Percentiles rank a stretch among this genome's conserved stretches.
Conservation (phyloP, 148 eudicot species). For the Fagopyrum esculentum region DNA sequence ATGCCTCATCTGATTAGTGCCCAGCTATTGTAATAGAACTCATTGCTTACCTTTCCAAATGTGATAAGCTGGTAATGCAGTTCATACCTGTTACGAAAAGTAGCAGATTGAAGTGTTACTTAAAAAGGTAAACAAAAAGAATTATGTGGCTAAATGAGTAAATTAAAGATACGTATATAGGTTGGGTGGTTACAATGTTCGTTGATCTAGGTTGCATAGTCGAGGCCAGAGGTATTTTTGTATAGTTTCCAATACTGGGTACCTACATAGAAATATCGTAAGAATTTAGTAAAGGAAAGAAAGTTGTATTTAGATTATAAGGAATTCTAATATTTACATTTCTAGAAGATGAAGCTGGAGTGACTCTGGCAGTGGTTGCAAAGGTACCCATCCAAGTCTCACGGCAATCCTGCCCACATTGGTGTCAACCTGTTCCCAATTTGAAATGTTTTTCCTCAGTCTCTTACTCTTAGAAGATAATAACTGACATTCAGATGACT, state of each 20-base stretch:
- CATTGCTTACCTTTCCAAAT: slow-evolving; percentile 57
- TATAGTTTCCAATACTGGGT: slow-evolving; percentile 54
- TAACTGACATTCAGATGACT: background rate
- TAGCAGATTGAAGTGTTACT: slow-evolving; percentile 13
- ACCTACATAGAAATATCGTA: slow-evolving; percentile 26
- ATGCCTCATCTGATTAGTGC: no score
- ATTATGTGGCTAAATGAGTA: background rate
- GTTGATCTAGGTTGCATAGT: slow-evolving; percentile 63
- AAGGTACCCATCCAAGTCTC: slow-evolving; percentile 88
- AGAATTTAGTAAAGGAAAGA: slow-evolving; percentile 4
- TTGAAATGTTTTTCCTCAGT: background rate
- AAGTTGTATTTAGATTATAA: slow-evolving; percentile 1
- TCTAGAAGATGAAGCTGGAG: slow-evolving; percentile 55
- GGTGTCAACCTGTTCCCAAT: slow-evolving; percentile 55
- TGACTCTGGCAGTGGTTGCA: slow-evolving; percentile 52
- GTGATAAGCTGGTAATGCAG: slow-evolving; percentile 75
- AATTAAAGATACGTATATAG: background rate
- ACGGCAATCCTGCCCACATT: slow-evolving; percentile 64
- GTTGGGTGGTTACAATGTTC: slow-evolving; percentile 37
- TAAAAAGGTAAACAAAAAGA: background rate
- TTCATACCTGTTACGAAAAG: slow-evolving; percentile 41
- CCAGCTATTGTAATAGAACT: background rate
- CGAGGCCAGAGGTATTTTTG: slow-evolving; percentile 70
- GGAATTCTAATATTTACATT: slow-evolving; percentile 31
- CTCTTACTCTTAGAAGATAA: background rate